These are phyloP conservation scores for Curvularia spicifera DNA, from an alignment of 2,329 filamentous ascomycete genomes.

Conservation along the genomic window DNA sequence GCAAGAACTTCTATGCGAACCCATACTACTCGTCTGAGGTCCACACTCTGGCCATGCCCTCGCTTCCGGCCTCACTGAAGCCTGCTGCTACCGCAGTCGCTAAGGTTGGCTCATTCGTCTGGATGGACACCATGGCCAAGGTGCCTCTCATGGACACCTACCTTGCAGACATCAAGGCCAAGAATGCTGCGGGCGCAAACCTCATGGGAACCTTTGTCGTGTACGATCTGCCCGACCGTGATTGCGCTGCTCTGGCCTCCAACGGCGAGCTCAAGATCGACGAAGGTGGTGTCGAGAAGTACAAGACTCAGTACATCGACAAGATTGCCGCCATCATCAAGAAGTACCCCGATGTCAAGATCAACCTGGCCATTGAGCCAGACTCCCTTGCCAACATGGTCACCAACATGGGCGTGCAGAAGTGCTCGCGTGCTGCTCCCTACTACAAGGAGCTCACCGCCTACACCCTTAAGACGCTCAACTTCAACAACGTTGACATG, in stretches of 20 bases:
- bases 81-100: slow-evolving; percentile 58
- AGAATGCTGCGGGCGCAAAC: slow-evolving; percentile 58
- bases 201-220: slow-evolving; percentile 63
- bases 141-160: slow-evolving; percentile 58
- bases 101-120: slow-evolving; percentile 59
- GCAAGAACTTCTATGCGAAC: slow-evolving; percentile 59
- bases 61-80: slow-evolving; percentile 61
- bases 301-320: slow-evolving; percentile 60
- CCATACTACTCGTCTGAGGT: slow-evolving; percentile 62
- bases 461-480: slow-evolving; percentile 63
- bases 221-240: slow-evolving; percentile 68
- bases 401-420: slow-evolving; percentile 62
- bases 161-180: slow-evolving; percentile 55
- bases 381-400: slow-evolving; percentile 64
- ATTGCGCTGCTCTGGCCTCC: slow-evolving; percentile 68
- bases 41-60: slow-evolving; percentile 65
- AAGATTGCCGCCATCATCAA: slow-evolving; percentile 61
- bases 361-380: slow-evolving; percentile 58
- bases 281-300: slow-evolving; percentile 58
- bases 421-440: slow-evolving; percentile 61
- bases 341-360: slow-evolving; percentile 59
- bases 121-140: slow-evolving; percentile 60
- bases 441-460: slow-evolving; percentile 63
- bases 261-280: slow-evolving; percentile 67
- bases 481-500: slow-evolving; percentile 67